A percentile compares a stretch with the other conserved stretches of the same genome.
These are phyloP conservation scores for Fermentozyma sake DNA, from an alignment of 1,139 yeast genomes.

Conservation along the genomic window DNA sequence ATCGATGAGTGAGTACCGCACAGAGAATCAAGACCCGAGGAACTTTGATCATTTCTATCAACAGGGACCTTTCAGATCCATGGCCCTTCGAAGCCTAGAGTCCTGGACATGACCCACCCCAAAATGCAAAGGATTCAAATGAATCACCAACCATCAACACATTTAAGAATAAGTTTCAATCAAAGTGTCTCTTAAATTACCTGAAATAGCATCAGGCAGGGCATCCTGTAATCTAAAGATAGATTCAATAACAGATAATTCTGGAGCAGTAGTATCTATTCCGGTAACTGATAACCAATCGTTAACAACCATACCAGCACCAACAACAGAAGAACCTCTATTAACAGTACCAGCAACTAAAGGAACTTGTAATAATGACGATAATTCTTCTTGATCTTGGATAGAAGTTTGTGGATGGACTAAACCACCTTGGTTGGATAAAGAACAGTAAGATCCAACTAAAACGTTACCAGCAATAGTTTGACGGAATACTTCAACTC, in stretches of 20 bases:
- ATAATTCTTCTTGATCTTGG: constrained; percentile 96
- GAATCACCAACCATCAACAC: background rate
- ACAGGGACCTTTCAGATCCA: too few species aligned
- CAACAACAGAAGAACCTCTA: constrained; percentile 96
- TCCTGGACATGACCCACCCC: too few species aligned
- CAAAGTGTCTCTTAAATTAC: constrained; percentile 83
- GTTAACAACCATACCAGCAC: constrained; percentile 98
- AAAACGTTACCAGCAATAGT: constrained; percentile 97
- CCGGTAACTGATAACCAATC: constrained; percentile 99
- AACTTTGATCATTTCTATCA: too few species aligned
- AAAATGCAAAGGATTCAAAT: background rate
- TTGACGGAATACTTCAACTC: constrained; percentile 98
- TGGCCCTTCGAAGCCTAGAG: too few species aligned
- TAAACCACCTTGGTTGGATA: constrained; percentile 96
- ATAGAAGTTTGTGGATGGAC: constrained; percentile 97
- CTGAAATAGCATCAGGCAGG: constrained; percentile 78
- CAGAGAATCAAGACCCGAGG: too few species aligned
- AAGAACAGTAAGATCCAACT: constrained; percentile 93
- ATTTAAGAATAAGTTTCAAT: constrained; percentile 73
- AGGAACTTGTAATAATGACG: constrained; percentile 93
- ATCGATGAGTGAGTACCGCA: too few species aligned
- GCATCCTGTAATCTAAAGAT: constrained; percentile 91
- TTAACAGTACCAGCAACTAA: constrained; percentile 98
- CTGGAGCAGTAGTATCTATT: constrained; percentile 97
- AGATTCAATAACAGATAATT: constrained; percentile 91